These are phyloP conservation scores for Trypanosomatidae sp. DNA, from an alignment of 208 protist species.

Conservation along the genomic window DNA sequence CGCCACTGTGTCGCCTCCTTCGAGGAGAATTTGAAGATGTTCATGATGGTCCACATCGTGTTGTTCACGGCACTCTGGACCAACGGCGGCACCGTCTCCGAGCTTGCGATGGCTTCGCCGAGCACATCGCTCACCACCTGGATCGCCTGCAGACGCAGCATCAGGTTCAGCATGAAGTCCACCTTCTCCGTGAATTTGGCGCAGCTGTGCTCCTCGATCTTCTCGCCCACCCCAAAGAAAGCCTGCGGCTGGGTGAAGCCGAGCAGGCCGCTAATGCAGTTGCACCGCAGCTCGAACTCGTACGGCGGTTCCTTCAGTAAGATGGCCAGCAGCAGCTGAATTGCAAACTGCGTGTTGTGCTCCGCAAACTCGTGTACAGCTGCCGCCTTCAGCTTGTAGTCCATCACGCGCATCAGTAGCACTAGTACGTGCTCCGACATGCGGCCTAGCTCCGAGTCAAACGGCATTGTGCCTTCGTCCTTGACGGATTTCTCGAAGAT, in stretches of 20 bases:
- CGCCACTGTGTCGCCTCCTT: constrained; percentile 76
- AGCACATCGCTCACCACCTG: constrained; percentile 88
- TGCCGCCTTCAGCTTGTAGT: constrained; percentile 88
- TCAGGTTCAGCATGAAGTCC: constrained; percentile 81
- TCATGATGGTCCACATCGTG: constrained; percentile 91
- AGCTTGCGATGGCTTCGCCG: constrained; percentile 47
- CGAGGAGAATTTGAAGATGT: constrained; percentile 90
- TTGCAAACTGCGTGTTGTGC: constrained; percentile 88
- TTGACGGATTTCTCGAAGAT: constrained; percentile 89
- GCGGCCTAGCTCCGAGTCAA: constrained; percentile 90
- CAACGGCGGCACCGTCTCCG: constrained; percentile 12
- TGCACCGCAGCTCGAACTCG: constrained; percentile 88
- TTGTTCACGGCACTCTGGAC: constrained; percentile 63
- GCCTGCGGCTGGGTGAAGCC: constrained; percentile 92
- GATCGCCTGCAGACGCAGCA: constrained; percentile 83
- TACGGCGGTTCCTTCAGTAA: constrained; percentile 92
- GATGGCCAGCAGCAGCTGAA: constrained; percentile 91
- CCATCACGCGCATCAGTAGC: constrained; percentile 87
- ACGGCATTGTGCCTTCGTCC: constrained; percentile 81
- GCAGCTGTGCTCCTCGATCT: constrained; percentile 80
- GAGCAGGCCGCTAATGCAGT: constrained; percentile 84
- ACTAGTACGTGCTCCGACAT: constrained; percentile 93
- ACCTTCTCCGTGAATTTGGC: constrained; percentile 89
- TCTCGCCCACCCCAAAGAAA: constrained; percentile 73
- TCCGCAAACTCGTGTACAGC: constrained; percentile 91